These are phyloP conservation scores for Chlorophyllum brunneum DNA, from an alignment of 768 basidiomycete species.

Conservation along the genomic window DNA sequence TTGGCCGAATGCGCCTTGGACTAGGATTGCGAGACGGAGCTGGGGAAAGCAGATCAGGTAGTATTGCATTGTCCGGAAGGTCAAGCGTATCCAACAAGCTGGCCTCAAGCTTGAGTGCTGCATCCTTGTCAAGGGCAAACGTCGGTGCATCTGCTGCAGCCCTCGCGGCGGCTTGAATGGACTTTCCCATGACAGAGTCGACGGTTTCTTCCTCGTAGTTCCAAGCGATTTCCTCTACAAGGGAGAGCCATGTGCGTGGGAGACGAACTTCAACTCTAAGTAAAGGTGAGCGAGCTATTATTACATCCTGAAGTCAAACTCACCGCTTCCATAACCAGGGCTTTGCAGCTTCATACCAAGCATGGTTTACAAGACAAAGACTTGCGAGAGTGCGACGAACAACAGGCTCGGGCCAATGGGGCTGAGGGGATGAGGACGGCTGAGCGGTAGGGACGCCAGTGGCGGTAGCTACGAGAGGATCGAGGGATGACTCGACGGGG, in stretches of 20 bases:
- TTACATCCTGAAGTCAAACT: slow-evolving; percentile 16
- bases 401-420: slow-evolving; percentile 65
- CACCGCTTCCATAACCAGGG: slow-evolving; percentile 83
- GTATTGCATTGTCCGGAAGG: slow-evolving; percentile 66
- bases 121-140: slow-evolving; percentile 33
- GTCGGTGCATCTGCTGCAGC: slow-evolving; percentile 52
- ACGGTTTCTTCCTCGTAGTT: slow-evolving; percentile 66
- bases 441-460: slow-evolving; percentile 54
- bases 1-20: slow-evolving; percentile 67
- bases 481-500: slow-evolving; percentile 55
- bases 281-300: background rate
- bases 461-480: slow-evolving; percentile 54
- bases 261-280: slow-evolving; percentile 70
- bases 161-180: slow-evolving; percentile 63
- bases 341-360: slow-evolving; percentile 80
- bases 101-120: slow-evolving; percentile 52
- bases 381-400: slow-evolving; percentile 62
- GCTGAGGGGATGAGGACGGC: slow-evolving; percentile 71
- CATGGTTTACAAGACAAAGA: slow-evolving; percentile 73
- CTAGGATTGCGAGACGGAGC: slow-evolving; percentile 81
- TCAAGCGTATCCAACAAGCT: slow-evolving; percentile 55
- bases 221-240: slow-evolving; percentile 77
- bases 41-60: slow-evolving; percentile 73
- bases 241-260: slow-evolving; percentile 79
- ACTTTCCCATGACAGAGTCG: slow-evolving; percentile 58